Evolutionary conservation across 768 basidiomycete genomes (phyloP), one percentile per base, ranked within the genome.

Genomic region (Trametopsis cervina): DNA sequence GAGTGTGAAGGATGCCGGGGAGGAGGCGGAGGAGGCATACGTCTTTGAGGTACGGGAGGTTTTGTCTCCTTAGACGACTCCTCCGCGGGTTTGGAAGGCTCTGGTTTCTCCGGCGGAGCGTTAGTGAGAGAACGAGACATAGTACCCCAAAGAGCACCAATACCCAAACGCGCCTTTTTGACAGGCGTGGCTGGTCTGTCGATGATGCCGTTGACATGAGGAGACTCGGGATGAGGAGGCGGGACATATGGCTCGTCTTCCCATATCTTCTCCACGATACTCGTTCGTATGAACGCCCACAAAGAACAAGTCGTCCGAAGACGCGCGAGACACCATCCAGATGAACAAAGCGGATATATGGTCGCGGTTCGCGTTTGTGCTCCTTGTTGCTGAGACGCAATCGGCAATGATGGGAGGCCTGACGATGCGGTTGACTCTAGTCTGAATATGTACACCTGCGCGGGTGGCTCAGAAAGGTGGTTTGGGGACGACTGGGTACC

Each of bases 181-280:
- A 33, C 29, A 33, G 29, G 29, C 15, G 29, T 33, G 15, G 29
- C 7, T 15, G 29, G 29, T 15, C 29, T 33, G 15, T 33, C 29
- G 29, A 33, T 33, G 15, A 15, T 15, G 15, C 29, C 29, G 4
- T 50, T 23, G 24, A 12, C 18, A 3, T 29, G 18, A 5, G 12
- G 12, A 22, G 45, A 22, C 4, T 21, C 27, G 2, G 43, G 36
- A 25, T 55, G 50, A 12, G 45, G 3, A 2, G 69, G 60, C 1
- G 66, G 59, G 1, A 63, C 50, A n/a, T 42, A 54, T 1, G 75
- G 69, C 48, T 84, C 88, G 53, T 94, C 92, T 47, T 90, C 85
- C 93, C 93, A 96, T 4, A 95, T 70, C 55, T 83, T 85, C 50
- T 92, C 89, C 17, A 95, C 72, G 46, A 96, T 71, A 9, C 85